Evolutionary conservation across 257 asterid genomes (phyloP).

Genomic region (Scutellaria minor): DNA sequence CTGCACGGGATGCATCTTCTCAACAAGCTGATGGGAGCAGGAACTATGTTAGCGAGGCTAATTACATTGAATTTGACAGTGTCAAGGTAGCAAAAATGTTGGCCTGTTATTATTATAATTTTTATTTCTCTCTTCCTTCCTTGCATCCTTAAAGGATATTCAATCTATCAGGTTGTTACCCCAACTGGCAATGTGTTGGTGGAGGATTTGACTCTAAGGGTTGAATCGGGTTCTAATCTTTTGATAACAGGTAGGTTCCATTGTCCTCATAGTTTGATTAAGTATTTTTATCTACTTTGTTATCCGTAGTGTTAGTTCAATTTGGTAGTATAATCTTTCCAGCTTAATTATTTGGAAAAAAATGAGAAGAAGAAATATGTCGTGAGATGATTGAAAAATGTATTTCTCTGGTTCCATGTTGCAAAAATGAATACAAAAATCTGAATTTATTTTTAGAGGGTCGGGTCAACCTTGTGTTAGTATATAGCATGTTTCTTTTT

Average conservation of each 20-base stretch:
- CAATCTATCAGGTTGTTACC: conserved; percentile 83
- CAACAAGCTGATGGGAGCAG: conserved; percentile 74
- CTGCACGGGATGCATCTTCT: conserved; percentile 69
- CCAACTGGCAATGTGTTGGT: conserved; percentile 97
- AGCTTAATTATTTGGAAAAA: not conserved
- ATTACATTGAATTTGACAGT: conserved; percentile 86
- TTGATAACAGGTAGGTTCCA: conserved; percentile 81
- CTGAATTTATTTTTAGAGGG: not conserved
- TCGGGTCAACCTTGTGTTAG: not conserved
- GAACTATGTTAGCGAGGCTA: conserved; percentile 94
- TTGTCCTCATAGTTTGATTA: conserved; percentile 24
- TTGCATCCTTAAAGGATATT: conserved; percentile 37
- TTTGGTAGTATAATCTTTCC: conserved; percentile 3
- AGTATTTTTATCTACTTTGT: conserved; percentile 20
- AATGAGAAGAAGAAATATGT: not conserved
- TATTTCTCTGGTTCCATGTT: conserved; percentile 17
- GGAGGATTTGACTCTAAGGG: conserved; percentile 79
- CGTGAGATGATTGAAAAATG: conserved; percentile 17
- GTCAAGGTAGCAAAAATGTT: conserved; percentile 71
- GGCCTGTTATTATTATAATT: conserved; percentile 26
- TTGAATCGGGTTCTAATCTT: conserved; percentile 98
- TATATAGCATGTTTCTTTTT: not conserved
- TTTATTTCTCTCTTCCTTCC: conserved; percentile 33
- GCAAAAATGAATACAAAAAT: conserved; percentile 16
- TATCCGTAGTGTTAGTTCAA: conserved; percentile 9